phyloP scores from a whole-genome alignment of 257 asterid species.

The Nicotiana undulata region DNA sequence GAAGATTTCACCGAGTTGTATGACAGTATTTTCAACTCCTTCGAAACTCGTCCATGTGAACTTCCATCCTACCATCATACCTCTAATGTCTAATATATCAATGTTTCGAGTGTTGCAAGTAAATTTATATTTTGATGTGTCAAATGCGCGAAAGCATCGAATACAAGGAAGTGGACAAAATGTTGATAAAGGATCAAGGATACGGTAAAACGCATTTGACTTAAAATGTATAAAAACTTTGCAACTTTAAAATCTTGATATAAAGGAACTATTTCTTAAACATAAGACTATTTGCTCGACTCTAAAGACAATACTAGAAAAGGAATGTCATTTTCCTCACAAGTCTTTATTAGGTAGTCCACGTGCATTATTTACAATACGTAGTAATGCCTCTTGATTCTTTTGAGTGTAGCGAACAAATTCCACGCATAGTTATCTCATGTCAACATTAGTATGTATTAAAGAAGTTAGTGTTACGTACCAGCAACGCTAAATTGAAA shows the following conservation, averaged over 20 bases:
- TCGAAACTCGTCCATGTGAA: not conserved
- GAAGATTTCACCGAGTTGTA: not conserved
- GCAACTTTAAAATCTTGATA: not conserved
- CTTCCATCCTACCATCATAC: not conserved
- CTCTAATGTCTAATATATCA: not conserved
- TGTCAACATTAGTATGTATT: too few species aligned
- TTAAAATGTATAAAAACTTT: not conserved
- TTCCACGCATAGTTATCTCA: too few species aligned
- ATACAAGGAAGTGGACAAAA: not conserved
- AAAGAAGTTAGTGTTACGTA: too few species aligned
- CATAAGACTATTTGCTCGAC: not conserved
- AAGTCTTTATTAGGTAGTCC: not conserved
- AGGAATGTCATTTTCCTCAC: not conserved
- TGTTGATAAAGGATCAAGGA: not conserved
- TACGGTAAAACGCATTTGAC: not conserved
- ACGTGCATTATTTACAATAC: too few species aligned
- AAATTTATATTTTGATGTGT: not conserved
- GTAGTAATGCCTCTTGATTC: too few species aligned
- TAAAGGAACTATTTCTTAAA: not conserved
- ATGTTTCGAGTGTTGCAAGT: not conserved
- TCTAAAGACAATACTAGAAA: not conserved
- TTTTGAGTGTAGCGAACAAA: too few species aligned
- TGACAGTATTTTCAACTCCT: not conserved
- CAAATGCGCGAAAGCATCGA: not conserved
- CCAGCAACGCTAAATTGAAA: too few species aligned